Conservation (phyloP, 257 asterid genomes). For the Paulownia fortunei region DNA sequence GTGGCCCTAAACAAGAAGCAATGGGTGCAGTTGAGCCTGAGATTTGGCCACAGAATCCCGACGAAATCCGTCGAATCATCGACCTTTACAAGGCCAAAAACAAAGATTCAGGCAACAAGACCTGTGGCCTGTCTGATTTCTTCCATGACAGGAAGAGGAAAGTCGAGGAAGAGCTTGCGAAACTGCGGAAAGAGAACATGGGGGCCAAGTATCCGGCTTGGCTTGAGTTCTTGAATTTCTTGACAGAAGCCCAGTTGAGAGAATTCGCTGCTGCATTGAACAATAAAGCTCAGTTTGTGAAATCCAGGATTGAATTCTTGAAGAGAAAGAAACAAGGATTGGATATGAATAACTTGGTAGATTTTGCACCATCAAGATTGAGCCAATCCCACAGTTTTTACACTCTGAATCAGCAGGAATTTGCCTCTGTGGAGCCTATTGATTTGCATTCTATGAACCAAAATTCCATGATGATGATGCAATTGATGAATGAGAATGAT, state of each 20-base stretch:
- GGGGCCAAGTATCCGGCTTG: constrained; percentile 53
- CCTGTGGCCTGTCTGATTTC: constrained; percentile 50
- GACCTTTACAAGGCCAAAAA: constrained; percentile 44
- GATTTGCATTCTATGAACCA: no score
- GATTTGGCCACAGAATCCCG: constrained; percentile 54
- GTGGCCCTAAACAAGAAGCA: no score
- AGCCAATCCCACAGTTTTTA: no score
- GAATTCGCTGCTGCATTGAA: constrained; percentile 34
- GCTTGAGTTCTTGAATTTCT: constrained; percentile 26
- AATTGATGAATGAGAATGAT: no score
- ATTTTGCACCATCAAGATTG: no score
- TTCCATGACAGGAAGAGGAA: constrained; percentile 43
- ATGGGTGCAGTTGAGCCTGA: no score
- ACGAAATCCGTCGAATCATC: constrained; percentile 42
- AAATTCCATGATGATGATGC: no score
- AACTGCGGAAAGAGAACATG: constrained; percentile 41
- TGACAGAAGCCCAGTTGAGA: constrained; percentile 44
- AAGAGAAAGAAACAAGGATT: constrained; percentile 15
- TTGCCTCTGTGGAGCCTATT: no score
- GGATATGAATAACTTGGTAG: neutral
- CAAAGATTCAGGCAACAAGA: constrained; percentile 34
- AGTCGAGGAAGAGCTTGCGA: constrained; percentile 49
- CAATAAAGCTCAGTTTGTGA: constrained; percentile 28
- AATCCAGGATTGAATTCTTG: constrained; percentile 41
- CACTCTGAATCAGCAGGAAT: no score